Conservation (phyloP, 495 filamentous ascomycete genomes). For the Penicillium diatomitis region DNA sequence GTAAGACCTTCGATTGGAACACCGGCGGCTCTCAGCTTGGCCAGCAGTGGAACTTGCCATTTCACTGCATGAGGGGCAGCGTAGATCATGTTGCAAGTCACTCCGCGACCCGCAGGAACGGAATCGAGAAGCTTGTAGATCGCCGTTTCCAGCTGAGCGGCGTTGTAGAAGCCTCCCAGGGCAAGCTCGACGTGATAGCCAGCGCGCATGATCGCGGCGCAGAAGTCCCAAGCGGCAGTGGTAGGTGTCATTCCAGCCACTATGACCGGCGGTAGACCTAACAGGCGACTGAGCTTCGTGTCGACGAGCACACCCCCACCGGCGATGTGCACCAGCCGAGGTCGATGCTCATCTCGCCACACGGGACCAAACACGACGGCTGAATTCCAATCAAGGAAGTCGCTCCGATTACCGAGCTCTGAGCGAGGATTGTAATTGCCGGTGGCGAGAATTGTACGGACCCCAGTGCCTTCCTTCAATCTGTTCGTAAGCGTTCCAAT, state of each 20-base stretch:
- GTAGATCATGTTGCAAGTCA: slow-evolving; percentile 91
- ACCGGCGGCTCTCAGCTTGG: slow-evolving; percentile 72
- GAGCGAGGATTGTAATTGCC: slow-evolving; percentile 77
- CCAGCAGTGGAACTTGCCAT: slow-evolving; percentile 93
- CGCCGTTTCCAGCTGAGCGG: slow-evolving; percentile 69
- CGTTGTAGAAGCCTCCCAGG: slow-evolving; percentile 88
- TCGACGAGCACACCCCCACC: slow-evolving; percentile 81
- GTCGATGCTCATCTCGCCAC: slow-evolving; percentile 76
- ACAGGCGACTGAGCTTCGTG: slow-evolving; percentile 94
- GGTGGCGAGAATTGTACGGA: slow-evolving; percentile 77
- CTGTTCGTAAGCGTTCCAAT: slow-evolving; percentile 94
- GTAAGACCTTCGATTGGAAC: slow-evolving; percentile 84
- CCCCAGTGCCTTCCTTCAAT: slow-evolving; percentile 95
- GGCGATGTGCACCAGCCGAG: slow-evolving; percentile 76
- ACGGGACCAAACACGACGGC: background rate
- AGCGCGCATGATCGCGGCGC: slow-evolving; percentile 85
- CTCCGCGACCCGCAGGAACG: slow-evolving; percentile 83
- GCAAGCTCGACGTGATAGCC: slow-evolving; percentile 88
- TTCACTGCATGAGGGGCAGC: slow-evolving; percentile 92
- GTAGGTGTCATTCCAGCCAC: slow-evolving; percentile 94
- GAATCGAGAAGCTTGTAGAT: slow-evolving; percentile 55
- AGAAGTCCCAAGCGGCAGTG: slow-evolving; percentile 93
- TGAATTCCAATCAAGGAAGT: slow-evolving; percentile 63
- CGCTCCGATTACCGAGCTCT: slow-evolving; percentile 92
- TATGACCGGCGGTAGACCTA: slow-evolving; percentile 84